Evolutionary conservation across 2,329 filamentous ascomycete species (phyloP).

Genomic region (Paraconiothyrium brasiliense): DNA sequence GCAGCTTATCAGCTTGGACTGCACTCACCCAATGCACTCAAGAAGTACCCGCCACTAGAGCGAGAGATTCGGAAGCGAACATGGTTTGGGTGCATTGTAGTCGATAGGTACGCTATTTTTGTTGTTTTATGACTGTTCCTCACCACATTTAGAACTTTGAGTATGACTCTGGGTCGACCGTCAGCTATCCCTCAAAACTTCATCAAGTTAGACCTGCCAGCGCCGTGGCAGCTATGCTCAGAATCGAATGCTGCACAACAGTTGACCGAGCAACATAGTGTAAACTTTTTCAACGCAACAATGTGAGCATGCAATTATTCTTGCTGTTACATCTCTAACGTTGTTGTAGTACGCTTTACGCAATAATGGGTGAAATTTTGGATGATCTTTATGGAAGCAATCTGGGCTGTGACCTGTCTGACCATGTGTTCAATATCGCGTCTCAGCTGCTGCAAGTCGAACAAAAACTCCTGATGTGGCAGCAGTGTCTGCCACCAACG

Average conservation of each 20-base stretch:
- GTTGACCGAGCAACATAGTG: too few relatives aligned
- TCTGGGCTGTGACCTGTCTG: slow-evolving; percentile 46
- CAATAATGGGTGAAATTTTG: too few relatives aligned
- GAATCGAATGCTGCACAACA: too few relatives aligned
- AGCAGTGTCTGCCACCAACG: slow-evolving; percentile 43
- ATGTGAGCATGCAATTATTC: too few relatives aligned
- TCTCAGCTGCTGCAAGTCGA: slow-evolving; percentile 48
- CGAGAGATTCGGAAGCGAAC: slow-evolving; percentile 59
- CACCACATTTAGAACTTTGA: slow-evolving; percentile 50
- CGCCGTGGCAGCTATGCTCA: slow-evolving; percentile 34
- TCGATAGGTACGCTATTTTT: slow-evolving; percentile 26
- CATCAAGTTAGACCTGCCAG: slow-evolving; percentile 52
- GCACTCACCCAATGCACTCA: slow-evolving; percentile 55
- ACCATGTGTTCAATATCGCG: slow-evolving; percentile 38
- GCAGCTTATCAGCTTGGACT: slow-evolving; percentile 63
- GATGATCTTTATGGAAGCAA: slow-evolving; percentile 25
- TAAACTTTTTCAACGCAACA: too few relatives aligned
- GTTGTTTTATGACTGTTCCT: background rate
- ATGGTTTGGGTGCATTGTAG: slow-evolving; percentile 61
- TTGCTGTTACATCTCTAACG: too few relatives aligned
- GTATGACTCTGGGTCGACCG: slow-evolving; percentile 63
- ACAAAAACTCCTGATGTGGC: slow-evolving; percentile 53
- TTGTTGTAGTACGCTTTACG: too few relatives aligned
- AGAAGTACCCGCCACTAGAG: slow-evolving; percentile 52
- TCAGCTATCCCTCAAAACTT: slow-evolving; percentile 57